phyloP scores from a whole-genome alignment of 177 flowering plant species.

The Vitis hybrid region DNA sequence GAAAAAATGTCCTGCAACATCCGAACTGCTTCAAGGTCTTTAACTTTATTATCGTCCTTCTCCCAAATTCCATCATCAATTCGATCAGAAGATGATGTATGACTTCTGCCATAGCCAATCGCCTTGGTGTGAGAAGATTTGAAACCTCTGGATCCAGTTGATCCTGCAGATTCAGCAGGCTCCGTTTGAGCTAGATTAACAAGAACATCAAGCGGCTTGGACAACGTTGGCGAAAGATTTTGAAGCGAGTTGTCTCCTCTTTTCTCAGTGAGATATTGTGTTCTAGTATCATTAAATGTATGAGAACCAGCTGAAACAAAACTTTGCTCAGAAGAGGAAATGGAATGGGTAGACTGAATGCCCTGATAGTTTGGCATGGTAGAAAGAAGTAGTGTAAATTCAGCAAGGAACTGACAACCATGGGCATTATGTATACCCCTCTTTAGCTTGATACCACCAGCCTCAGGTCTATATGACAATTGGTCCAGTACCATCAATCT shows the following conservation, averaged over 20 bases:
- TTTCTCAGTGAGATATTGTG: constrained; percentile 21
- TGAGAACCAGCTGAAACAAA: constrained; percentile 34
- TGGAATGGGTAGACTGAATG: constrained; percentile 31
- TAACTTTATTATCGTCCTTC: constrained; percentile 67
- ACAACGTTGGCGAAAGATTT: constrained; percentile 70
- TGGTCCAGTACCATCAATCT: too few species aligned
- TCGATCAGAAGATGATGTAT: constrained; percentile 62
- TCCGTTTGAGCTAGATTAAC: constrained; percentile 90
- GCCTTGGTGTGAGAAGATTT: constrained; percentile 45
- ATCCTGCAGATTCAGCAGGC: constrained; percentile 46
- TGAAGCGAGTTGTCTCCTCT: constrained; percentile 33
- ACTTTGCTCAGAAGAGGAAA: constrained; percentile 26
- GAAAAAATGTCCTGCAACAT: constrained; percentile 93
- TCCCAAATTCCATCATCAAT: constrained; percentile 76
- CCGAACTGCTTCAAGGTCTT: constrained; percentile 96
- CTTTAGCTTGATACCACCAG: constrained; percentile 87
- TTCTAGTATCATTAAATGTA: constrained; percentile 19
- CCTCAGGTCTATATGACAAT: constrained; percentile 31
- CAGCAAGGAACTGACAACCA: constrained; percentile 96
- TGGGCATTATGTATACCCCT: constrained; percentile 98
- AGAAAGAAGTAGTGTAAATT: constrained; percentile 78
- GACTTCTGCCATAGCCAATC: constrained; percentile 56
- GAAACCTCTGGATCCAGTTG: constrained; percentile 45
- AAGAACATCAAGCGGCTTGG: constrained; percentile 92
- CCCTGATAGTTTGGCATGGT: constrained; percentile 47